A percentile compares a stretch with the other conserved stretches of the same genome.
Conservation (phyloP, 768 basidiomycete species). For the Russula ochroleuca region DNA sequence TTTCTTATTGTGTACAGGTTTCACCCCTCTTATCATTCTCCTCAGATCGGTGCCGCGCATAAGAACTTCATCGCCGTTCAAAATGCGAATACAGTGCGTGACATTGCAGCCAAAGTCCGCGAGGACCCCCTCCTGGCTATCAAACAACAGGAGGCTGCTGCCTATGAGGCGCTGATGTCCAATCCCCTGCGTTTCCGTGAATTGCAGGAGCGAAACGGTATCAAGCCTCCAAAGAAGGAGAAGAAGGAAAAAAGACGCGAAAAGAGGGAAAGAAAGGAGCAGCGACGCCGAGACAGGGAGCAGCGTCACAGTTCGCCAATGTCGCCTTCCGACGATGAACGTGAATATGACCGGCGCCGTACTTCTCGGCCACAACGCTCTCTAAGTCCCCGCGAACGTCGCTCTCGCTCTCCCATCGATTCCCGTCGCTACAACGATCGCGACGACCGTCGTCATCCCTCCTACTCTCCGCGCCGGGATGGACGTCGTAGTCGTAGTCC, state of each 20-base stretch:
- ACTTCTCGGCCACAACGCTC: constrained; percentile 38
- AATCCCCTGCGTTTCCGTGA: constrained; percentile 83
- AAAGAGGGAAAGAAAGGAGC: constrained; percentile 41
- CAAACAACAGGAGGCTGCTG: constrained; percentile 95
- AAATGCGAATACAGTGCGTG: constrained; percentile 86
- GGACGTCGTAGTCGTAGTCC: constrained; percentile 29
- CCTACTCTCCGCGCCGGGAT: constrained; percentile 32
- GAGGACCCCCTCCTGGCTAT: constrained; percentile 97
- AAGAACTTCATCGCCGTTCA: constrained; percentile 93
- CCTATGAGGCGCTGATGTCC: constrained; percentile 78
- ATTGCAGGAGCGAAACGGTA: constrained; percentile 76
- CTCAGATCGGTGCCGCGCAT: constrained; percentile 75
- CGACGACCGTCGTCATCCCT: constrained; percentile 17
- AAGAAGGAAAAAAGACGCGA: constrained; percentile 59
- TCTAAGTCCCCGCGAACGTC: constrained; percentile 44
- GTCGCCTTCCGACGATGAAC: constrained; percentile 34
- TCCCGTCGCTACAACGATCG: constrained; percentile 35
- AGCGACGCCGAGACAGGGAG: constrained; percentile 28
- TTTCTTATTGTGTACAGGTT: constrained; percentile 14
- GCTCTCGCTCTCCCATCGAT: constrained; percentile 45
- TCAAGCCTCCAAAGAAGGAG: constrained; percentile 75
- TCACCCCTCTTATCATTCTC: constrained; percentile 19
- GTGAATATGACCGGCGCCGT: constrained; percentile 33
- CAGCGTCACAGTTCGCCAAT: constrained; percentile 29
- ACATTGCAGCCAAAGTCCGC: constrained; percentile 88